Conservation (phyloP, 106 monocot species). For the Alisma plantagoaquatica region DNA sequence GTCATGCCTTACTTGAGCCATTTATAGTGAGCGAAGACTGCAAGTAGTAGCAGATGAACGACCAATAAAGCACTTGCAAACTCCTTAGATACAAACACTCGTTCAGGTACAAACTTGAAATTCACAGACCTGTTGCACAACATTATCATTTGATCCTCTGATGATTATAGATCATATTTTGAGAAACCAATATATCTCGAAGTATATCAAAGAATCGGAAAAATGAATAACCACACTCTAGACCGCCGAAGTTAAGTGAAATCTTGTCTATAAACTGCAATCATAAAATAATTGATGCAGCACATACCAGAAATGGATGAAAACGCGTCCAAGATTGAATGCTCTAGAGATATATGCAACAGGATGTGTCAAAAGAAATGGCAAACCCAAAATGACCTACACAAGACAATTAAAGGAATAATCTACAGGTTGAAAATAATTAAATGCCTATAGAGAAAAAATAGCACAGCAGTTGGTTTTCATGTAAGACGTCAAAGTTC, state of each 20-base stretch:
- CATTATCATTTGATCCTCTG: too few species aligned
- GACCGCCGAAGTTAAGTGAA: too few species aligned
- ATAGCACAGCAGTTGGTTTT: too few species aligned
- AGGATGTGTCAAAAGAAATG: constrained; percentile 78
- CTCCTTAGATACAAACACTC: constrained; percentile 67
- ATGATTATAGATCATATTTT: too few species aligned
- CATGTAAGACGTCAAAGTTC: too few species aligned
- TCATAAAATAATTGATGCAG: too few species aligned
- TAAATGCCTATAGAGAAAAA: too few species aligned
- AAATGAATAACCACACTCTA: too few species aligned
- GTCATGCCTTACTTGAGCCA: constrained; percentile 96
- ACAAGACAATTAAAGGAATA: constrained; percentile 5
- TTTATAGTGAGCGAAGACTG: constrained; percentile 65
- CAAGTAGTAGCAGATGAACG: constrained; percentile 67
- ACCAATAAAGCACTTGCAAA: constrained; percentile 64
- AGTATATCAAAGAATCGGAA: too few species aligned
- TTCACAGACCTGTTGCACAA: constrained; percentile 76
- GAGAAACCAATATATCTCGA: too few species aligned
- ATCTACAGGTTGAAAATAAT: too few species aligned
- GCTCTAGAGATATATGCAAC: constrained; percentile 76
- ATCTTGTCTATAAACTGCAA: too few species aligned
- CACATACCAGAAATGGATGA: constrained; percentile 98
- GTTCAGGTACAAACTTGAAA: constrained; percentile 95
- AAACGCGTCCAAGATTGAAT: constrained; percentile 89
- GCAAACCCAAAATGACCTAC: constrained; percentile 78